phyloP scores from a whole-genome alignment of 495 filamentous ascomycete genomes.

The Penicillium herquei region DNA sequence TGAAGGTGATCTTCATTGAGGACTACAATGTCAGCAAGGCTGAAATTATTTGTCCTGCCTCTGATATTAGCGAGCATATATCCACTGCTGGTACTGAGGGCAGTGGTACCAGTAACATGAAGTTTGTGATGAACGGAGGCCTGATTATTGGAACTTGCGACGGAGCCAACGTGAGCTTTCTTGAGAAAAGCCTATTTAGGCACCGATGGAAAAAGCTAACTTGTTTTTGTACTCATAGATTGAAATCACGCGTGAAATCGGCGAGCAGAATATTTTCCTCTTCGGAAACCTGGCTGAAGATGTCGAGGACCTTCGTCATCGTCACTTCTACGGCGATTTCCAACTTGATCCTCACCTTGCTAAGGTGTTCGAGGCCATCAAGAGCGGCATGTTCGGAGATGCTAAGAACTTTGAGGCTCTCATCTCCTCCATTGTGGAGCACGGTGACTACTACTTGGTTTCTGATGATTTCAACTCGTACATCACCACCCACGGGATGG shows the following conservation, averaged over 20 bases:
- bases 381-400: slow-evolving; percentile 74
- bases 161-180: slow-evolving; percentile 80
- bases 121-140: slow-evolving; percentile 96
- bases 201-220: not conserved
- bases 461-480: slow-evolving; percentile 96
- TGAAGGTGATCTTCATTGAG: slow-evolving; percentile 96
- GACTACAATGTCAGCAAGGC: slow-evolving; percentile 99
- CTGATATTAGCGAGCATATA: slow-evolving; percentile 97
- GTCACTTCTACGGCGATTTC: slow-evolving; percentile 79
- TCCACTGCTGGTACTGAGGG: slow-evolving; percentile 94
- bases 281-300: slow-evolving; percentile 96
- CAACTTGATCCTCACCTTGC: slow-evolving; percentile 70
- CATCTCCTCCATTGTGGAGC: slow-evolving; percentile 77
- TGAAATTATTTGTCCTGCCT: slow-evolving; percentile 91
- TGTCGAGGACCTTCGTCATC: slow-evolving; percentile 92
- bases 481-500: slow-evolving; percentile 80
- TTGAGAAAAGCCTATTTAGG: not conserved
- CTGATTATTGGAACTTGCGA: slow-evolving; percentile 97
- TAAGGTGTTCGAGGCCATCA: slow-evolving; percentile 81
- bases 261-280: slow-evolving; percentile 95
- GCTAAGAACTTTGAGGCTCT: slow-evolving; percentile 72
- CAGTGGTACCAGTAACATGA: slow-evolving; percentile 82
- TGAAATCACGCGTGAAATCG: slow-evolving; percentile 96
- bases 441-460: slow-evolving; percentile 96
- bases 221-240: slow-evolving; percentile 53